These are phyloP conservation scores for Vigna trinervia DNA, from an alignment of 306 rosid genomes.

Conservation along the genomic window DNA sequence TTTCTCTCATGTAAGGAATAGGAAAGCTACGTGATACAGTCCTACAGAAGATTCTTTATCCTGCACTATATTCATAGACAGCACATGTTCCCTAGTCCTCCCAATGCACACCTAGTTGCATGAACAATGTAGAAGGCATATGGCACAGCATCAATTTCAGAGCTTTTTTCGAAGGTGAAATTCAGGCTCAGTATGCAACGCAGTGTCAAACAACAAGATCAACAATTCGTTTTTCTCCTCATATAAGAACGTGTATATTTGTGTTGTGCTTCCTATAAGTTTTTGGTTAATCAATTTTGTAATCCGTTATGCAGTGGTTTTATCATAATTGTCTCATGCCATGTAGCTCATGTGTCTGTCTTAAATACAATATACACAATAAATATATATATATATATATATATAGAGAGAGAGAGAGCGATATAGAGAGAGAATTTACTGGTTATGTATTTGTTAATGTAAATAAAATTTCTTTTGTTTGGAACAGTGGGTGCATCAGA, in stretches of 20 bases:
- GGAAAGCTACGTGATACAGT: constrained; percentile 17
- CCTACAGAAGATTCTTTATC: constrained; percentile 47
- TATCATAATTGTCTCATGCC: no score
- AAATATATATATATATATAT: no score
- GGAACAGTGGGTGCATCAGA: no score
- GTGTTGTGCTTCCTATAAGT: constrained; percentile 50
- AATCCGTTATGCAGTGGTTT: constrained; percentile 39
- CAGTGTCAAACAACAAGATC: constrained; percentile 46
- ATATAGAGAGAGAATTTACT: no score
- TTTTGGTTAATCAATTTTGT: constrained; percentile 62
- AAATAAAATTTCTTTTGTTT: no score
- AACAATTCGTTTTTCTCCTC: background rate
- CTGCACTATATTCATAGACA: constrained; percentile 46
- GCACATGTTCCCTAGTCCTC: constrained; percentile 12
- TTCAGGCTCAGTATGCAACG: constrained; percentile 49
- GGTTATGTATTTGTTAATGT: no score
- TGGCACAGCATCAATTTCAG: background rate
- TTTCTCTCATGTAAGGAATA: constrained; percentile 33
- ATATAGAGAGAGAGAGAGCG: no score
- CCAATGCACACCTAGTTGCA: constrained; percentile 38
- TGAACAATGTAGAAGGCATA: constrained; percentile 35
- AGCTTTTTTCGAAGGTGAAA: constrained; percentile 31
- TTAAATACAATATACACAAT: no score
- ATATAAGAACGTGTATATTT: constrained; percentile 61
- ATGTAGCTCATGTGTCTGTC: no score